These are phyloP conservation scores for Fraxinus platypoda DNA, from an alignment of 305 asterid species.

Conservation along the genomic window DNA sequence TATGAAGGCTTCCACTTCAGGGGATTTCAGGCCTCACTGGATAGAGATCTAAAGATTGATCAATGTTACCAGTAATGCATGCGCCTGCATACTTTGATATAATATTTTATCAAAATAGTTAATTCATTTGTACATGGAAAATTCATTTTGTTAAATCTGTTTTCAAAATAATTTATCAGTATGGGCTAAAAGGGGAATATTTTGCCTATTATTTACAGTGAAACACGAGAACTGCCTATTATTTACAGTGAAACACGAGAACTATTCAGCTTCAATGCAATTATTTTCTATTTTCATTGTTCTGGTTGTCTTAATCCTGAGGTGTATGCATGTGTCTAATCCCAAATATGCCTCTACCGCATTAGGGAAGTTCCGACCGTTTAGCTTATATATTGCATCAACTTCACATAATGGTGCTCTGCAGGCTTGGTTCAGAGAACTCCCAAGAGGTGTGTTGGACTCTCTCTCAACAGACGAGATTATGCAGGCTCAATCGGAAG, in stretches of 20 bases:
- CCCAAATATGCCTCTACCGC: not conserved
- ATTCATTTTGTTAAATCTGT: too few relatives aligned
- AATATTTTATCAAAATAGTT: not conserved
- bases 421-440: constrained; percentile 55
- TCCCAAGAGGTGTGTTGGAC: constrained; percentile 53
- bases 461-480: constrained; percentile 44
- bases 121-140: not conserved
- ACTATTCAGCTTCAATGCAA: not conserved
- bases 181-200: not conserved
- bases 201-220: not conserved
- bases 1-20: not conserved
- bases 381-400: not conserved
- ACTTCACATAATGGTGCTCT: not conserved
- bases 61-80: not conserved
- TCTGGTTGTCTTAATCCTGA: not conserved
- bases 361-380: not conserved
- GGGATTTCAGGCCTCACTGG: not conserved
- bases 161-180: not conserved
- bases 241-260: not conserved
- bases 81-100: not conserved
- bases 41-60: not conserved
- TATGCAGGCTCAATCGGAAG: constrained; percentile 38
- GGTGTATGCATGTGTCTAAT: not conserved
- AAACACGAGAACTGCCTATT: not conserved
- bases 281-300: not conserved